Percentiles rank a stretch among this genome's conserved stretches.
These are phyloP conservation scores for Panus rudis DNA, from an alignment of 768 basidiomycete species.

Conservation along the genomic window DNA sequence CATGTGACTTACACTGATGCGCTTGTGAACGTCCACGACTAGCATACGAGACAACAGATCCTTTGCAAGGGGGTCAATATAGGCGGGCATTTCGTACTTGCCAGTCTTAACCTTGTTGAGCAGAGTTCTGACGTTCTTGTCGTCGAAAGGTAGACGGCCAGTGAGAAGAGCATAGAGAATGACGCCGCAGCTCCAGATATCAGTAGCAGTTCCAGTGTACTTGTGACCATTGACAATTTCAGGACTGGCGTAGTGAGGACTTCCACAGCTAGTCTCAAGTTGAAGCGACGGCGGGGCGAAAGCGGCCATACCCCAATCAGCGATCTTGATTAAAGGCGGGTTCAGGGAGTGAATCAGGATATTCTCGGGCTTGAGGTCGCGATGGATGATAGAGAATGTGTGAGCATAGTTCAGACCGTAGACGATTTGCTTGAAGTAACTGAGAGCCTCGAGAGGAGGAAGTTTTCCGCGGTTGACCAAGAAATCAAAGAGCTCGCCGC, in stretches of 20 bases:
- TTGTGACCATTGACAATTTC: slow-evolving; percentile 90
- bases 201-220: slow-evolving; percentile 85
- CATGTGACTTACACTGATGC: slow-evolving; percentile 70
- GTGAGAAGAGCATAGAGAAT: slow-evolving; percentile 88
- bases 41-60: slow-evolving; percentile 86
- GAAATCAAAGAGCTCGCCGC: slow-evolving; percentile 96
- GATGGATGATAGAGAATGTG: slow-evolving; percentile 94
- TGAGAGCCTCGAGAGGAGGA: slow-evolving; percentile 72
- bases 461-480: slow-evolving; percentile 85
- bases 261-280: slow-evolving; percentile 92
- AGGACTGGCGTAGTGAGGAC: slow-evolving; percentile 94
- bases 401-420: slow-evolving; percentile 96
- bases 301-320: slow-evolving; percentile 98
- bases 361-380: slow-evolving; percentile 97
- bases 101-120: slow-evolving; percentile 84
- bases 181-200: slow-evolving; percentile 96
- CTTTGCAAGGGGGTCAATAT: slow-evolving; percentile 76
- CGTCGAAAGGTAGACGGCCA: slow-evolving; percentile 89
- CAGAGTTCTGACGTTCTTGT: slow-evolving; percentile 73
- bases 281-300: slow-evolving; percentile 81
- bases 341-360: slow-evolving; percentile 81
- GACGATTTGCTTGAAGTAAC: slow-evolving; percentile 94
- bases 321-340: slow-evolving; percentile 87
- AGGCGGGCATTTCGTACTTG: slow-evolving; percentile 74
- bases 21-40: slow-evolving; percentile 69